Percentiles rank a stretch among this genome's conserved stretches.
phyloP scores from a whole-genome alignment of 495 filamentous ascomycete species.

The Venustampulla echinocandica region DNA sequence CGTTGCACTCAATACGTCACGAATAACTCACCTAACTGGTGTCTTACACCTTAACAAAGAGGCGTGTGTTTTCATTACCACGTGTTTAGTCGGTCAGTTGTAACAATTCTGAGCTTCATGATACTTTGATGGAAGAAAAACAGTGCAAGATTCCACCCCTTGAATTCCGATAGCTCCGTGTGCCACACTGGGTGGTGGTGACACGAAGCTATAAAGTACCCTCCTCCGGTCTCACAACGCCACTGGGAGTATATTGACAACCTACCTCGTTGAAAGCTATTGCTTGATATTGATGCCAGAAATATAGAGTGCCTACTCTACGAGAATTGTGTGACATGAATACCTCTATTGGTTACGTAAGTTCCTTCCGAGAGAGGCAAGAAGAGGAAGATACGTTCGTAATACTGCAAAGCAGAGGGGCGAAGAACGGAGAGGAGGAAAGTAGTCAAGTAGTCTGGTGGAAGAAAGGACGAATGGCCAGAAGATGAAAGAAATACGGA shows the following conservation, averaged over 20 bases:
- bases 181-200: not conserved
- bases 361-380: slow-evolving; percentile 1
- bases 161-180: not conserved
- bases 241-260: slow-evolving; percentile 1
- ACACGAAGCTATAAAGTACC: not conserved
- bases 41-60: no score
- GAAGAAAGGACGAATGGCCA: slow-evolving; percentile 6
- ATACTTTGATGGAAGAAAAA: not conserved
- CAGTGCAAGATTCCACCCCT: not conserved
- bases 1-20: no score
- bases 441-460: slow-evolving; percentile 2
- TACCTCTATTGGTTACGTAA: slow-evolving; percentile 1
- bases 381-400: slow-evolving; percentile 2
- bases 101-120: not conserved
- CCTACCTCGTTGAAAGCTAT: slow-evolving; percentile 1
- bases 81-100: not conserved
- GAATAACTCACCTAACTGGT: no score
- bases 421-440: slow-evolving; percentile 17
- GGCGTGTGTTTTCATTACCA: not conserved
- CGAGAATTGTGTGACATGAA: slow-evolving; percentile 1
- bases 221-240: slow-evolving; percentile 1
- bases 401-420: slow-evolving; percentile 1
- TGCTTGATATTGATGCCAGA: not conserved
- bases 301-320: not conserved
- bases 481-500: slow-evolving; percentile 3